Evolutionary conservation across 352 stramenopile species (phyloP).

Genomic region (Globisporangium spiculum): DNA sequence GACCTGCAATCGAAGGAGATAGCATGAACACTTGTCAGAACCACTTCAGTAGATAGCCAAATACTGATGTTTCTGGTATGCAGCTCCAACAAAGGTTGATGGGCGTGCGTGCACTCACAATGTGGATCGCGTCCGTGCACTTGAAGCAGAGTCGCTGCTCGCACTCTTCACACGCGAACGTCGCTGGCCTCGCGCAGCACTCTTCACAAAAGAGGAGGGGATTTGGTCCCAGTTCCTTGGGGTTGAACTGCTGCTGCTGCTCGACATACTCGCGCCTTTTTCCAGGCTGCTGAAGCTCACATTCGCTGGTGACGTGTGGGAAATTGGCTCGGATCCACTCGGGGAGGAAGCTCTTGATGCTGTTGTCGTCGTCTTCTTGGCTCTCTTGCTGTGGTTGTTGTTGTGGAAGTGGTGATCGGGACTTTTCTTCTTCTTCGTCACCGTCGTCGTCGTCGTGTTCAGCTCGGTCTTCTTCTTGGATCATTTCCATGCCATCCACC

Average conservation of each 20-base stretch:
- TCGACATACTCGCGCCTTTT: not conserved
- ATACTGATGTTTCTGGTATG: too few relatives aligned
- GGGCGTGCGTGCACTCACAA: constrained; percentile 33
- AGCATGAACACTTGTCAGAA: not conserved
- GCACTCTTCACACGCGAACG: constrained; percentile 50
- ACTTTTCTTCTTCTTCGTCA: not conserved
- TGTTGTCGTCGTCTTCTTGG: not conserved
- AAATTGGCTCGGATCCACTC: constrained; percentile 43
- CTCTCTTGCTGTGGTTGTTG: not conserved
- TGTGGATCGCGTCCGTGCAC: constrained; percentile 75
- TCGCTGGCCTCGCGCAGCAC: constrained; percentile 27
- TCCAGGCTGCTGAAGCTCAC: constrained; percentile 19
- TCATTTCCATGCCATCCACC: not conserved
- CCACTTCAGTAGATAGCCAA: not conserved
- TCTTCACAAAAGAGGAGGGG: constrained; percentile 42
- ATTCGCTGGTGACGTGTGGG: constrained; percentile 20
- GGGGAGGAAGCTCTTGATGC: constrained; percentile 19
- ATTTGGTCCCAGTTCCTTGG: not conserved
- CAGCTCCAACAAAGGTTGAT: too few relatives aligned
- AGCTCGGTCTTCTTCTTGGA: not conserved
- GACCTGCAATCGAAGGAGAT: constrained; percentile 30
- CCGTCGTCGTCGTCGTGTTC: not conserved
- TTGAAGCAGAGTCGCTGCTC: constrained; percentile 44
- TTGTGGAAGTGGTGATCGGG: not conserved
- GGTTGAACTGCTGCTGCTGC: not conserved